These are phyloP conservation scores for Bryum argenteum DNA, from an alignment of 225 moss, liverwort and hornwort species.

Conservation along the genomic window DNA sequence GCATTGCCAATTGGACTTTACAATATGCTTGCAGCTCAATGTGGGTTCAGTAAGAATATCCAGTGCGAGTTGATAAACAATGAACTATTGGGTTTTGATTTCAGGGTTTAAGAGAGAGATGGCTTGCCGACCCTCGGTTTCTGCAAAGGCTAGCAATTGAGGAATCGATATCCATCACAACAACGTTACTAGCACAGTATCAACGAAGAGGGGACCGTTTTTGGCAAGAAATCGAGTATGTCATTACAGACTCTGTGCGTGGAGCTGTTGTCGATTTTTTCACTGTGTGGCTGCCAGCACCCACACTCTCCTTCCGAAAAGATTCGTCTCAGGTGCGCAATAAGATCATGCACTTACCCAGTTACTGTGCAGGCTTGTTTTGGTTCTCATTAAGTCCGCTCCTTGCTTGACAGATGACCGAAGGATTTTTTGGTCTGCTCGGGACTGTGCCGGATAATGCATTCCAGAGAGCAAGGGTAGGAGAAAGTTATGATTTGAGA, in stretches of 20 bases:
- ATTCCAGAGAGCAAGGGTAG: conserved; percentile 76
- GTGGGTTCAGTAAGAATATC: no score
- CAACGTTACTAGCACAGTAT: conserved; percentile 84
- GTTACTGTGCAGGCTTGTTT: conserved; percentile 15
- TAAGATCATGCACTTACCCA: background rate
- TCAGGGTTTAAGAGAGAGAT: conserved; percentile 91
- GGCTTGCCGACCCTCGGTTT: conserved; percentile 95
- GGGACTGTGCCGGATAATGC: conserved; percentile 92
- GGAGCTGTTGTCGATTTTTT: conserved; percentile 97
- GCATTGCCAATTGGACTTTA: conserved; percentile 1
- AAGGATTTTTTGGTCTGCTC: conserved; percentile 63
- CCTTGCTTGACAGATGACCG: conserved; percentile 37
- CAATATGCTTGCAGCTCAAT: background rate
- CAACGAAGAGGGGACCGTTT: conserved; percentile 73
- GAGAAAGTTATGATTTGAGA: conserved; percentile 63
- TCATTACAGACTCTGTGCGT: conserved; percentile 79
- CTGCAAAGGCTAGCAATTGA: conserved; percentile 92
- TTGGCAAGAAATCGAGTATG: conserved; percentile 91
- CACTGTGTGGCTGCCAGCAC: conserved; percentile 98
- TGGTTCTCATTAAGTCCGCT: conserved; percentile 4
- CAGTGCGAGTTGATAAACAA: no score
- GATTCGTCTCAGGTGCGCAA: conserved; percentile 54
- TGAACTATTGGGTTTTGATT: conserved; percentile 14
- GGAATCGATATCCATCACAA: conserved; percentile 91
- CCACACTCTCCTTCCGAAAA: conserved; percentile 78